Evolutionary conservation across 208 protist genomes (phyloP), one percentile per base, ranked within the genome.

Genomic region (Polymyxa betae): DNA sequence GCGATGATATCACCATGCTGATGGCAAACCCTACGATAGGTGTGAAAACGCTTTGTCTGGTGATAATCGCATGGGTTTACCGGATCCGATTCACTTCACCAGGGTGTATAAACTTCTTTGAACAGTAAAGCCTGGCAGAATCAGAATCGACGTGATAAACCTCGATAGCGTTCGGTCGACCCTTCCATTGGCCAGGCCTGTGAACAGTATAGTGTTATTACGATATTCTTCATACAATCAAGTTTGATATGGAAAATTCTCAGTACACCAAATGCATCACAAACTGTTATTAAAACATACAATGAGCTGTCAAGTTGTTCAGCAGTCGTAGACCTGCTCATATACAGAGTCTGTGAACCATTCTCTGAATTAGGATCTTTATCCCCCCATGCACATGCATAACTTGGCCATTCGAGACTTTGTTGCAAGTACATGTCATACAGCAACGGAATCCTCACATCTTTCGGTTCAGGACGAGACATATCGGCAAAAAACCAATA

Each of bases 21-120:
- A 35, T 43, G 72, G n/a, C 72, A 82, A 20, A 82, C 72, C 16
- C 72, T 82, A 43, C 5, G 12, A 5, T 43, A 20, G 40, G n/a
- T n/a, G n/a, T n/a, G n/a, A n/a, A n/a, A n/a, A n/a, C n/a, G n/a
- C n/a, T n/a, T n/a, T n/a, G n/a, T n/a, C n/a, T n/a, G n/a, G 72
- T 20, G 35, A 43, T 20, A 43, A 82, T 82, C 5, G 72, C 72
- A 82, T 40, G 16, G 54, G 16, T n/a, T 20, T 35, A 82, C 72
- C 40, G n/a, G n/a, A 82, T 82, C 72, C 72, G 72, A n/a, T 82
- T 82, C 5, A 82, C 72, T 43, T 82, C 72, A 12, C 72, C 72
- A n/a, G 72, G 72, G 40, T 82, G 72, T 20, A 82, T n/a, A n/a
- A 82, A 38, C 72, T n/a, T 5, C 72, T 82, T 82, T 5, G 12